Percentiles rank a stretch among this genome's conserved stretches.
Conservation (phyloP, 1,139 yeast species). For the Yamadazyma taylorii region DNA sequence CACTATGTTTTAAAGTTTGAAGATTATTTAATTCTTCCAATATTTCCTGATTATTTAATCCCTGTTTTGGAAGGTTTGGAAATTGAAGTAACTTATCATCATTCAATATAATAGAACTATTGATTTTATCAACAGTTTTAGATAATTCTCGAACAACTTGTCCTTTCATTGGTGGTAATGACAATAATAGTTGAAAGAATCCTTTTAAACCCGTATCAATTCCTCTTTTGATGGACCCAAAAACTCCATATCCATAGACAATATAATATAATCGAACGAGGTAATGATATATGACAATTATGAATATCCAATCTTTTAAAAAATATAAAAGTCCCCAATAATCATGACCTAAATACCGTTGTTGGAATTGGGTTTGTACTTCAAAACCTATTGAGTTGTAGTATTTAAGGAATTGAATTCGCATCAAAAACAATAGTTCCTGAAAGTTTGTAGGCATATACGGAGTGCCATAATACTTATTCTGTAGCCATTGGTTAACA, state of each 20-base stretch:
- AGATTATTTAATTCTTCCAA: constrained; percentile 49
- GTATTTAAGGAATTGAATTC: constrained; percentile 3
- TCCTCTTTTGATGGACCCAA: constrained; percentile 20
- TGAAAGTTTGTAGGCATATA: constrained; percentile 13
- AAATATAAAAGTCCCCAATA: constrained; percentile 18
- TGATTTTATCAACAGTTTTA: constrained; percentile 49
- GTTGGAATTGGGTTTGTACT: too few species aligned
- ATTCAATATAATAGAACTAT: constrained; percentile 53
- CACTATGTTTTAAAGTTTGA: constrained; percentile 59
- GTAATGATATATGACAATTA: constrained; percentile 18
- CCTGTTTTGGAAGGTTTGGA: constrained; percentile 53
- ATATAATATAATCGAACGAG: constrained; percentile 10
- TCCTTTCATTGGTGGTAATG: constrained; percentile 53
- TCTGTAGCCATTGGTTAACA: background rate
- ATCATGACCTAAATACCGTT: constrained; percentile 11
- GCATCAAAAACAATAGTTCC: constrained; percentile 8
- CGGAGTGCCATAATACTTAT: constrained; percentile 15
- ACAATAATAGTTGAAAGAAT: constrained; percentile 36
- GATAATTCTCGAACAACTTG: constrained; percentile 63
- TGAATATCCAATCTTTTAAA: constrained; percentile 28
- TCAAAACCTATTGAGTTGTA: too few species aligned
- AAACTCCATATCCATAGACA: constrained; percentile 42
- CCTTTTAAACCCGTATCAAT: constrained; percentile 10
- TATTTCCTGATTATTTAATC: constrained; percentile 49
- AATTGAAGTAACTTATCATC: constrained; percentile 49